phyloP scores from a whole-genome alignment of 2,329 filamentous ascomycete genomes.

The Verticillium tricorpus region DNA sequence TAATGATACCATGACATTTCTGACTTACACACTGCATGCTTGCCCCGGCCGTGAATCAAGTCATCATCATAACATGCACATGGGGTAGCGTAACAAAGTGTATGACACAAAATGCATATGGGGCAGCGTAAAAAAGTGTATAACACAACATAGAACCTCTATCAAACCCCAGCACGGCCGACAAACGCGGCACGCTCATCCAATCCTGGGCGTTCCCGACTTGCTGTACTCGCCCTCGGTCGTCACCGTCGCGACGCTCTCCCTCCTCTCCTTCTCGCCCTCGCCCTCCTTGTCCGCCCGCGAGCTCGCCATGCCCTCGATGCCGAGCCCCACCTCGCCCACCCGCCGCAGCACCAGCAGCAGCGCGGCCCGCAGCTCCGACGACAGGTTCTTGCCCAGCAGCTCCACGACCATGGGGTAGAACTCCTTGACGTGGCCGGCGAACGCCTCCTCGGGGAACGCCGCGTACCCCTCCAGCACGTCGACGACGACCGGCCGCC shows the following conservation, averaged over 20 bases:
- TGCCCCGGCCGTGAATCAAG: too few species aligned
- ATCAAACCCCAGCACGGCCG: background rate
- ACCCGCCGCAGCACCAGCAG: constrained; percentile 75
- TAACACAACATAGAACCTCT: background rate
- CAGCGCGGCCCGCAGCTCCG: constrained; percentile 73
- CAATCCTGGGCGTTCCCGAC: background rate
- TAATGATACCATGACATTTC: background rate
- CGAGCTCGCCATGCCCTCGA: constrained; percentile 40
- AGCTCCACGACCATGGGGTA: constrained; percentile 84
- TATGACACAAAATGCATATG: too few species aligned
- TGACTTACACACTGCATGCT: too few species aligned
- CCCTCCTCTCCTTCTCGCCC: constrained; percentile 27
- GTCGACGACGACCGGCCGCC: constrained; percentile 94
- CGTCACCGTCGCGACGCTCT: constrained; percentile 32
- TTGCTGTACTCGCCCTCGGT: constrained; percentile 18
- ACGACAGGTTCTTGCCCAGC: constrained; percentile 73
- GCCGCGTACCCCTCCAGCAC: constrained; percentile 88
- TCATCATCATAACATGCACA: too few species aligned
- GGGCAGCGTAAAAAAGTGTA: background rate
- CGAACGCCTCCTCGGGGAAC: constrained; percentile 78
- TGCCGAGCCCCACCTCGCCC: constrained; percentile 68
- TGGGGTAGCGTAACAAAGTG: too few species aligned
- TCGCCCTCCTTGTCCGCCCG: constrained; percentile 19
- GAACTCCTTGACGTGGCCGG: constrained; percentile 73
- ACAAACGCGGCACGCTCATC: background rate